Percentiles rank a stretch among this genome's conserved stretches.
Evolutionary conservation across 805 yeast genomes (phyloP).

Genomic region (Saitoella complicata): DNA sequence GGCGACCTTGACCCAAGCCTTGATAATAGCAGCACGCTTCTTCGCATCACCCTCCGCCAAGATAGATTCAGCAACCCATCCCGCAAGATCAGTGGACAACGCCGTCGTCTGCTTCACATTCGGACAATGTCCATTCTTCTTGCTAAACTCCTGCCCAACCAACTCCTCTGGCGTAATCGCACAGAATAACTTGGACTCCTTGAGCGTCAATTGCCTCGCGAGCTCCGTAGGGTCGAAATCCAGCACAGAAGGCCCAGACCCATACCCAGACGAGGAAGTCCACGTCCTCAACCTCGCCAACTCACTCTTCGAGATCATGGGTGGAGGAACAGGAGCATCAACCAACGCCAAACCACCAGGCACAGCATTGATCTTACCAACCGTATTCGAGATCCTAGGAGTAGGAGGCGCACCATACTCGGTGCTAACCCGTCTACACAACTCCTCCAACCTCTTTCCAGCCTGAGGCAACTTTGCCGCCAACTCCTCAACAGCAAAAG

Average conservation of each 20-base stretch:
- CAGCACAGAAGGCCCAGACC: not conserved
- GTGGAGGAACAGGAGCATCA: constrained; percentile 11
- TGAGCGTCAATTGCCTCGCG: constrained; percentile 68
- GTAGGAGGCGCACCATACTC: constrained; percentile 5
- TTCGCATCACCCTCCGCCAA: constrained; percentile 45
- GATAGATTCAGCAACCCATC: constrained; percentile 64
- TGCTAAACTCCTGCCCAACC: constrained; percentile 12
- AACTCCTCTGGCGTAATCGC: constrained; percentile 30
- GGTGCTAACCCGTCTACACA: constrained; percentile 1
- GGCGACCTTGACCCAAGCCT: constrained; percentile 65
- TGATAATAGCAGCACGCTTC: constrained; percentile 50
- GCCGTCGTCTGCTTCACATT: constrained; percentile 37
- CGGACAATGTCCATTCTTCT: constrained; percentile 22
- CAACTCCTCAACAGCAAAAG: constrained; percentile 10
- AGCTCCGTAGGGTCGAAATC: constrained; percentile 35
- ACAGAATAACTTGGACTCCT: constrained; percentile 55
- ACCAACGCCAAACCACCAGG: not conserved
- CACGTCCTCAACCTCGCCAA: not conserved
- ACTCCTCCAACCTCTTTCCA: constrained; percentile 6
- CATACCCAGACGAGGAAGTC: not conserved
- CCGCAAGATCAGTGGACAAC: constrained; percentile 67
- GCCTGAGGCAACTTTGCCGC: constrained; percentile 6
- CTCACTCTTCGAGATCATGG: constrained; percentile 12
- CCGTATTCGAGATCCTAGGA: not conserved
- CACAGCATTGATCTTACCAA: not conserved